A percentile compares a stretch with the other conserved stretches of the same genome.
These are phyloP conservation scores for Cytauxzoon felis DNA, from an alignment of 169 alveolate species.

Conservation along the genomic window DNA sequence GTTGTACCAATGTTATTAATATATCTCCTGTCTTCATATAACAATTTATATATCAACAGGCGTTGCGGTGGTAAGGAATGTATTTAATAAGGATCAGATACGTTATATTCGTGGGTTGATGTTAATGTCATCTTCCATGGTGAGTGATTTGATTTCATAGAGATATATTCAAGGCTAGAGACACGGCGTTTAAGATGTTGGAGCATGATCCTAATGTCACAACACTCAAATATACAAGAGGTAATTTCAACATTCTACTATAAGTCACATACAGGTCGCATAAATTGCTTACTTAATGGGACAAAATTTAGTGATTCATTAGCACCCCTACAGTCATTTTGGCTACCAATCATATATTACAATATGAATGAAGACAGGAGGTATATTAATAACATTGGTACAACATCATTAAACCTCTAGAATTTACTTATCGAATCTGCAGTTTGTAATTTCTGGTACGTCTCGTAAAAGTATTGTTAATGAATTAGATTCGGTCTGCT, in stretches of 20 bases:
- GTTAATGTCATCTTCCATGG: constrained; percentile 35
- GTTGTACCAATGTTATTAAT: no score
- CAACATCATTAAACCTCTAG: no score
- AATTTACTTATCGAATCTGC: constrained; percentile 32
- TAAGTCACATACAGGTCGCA: constrained; percentile 18
- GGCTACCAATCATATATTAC: constrained; percentile 56
- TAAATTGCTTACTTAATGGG: constrained; percentile 44
- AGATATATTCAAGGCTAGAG: constrained; percentile 24
- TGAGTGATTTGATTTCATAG: background rate
- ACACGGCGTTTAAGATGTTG: constrained; percentile 27
- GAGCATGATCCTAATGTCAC: constrained; percentile 50
- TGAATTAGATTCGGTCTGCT: constrained; percentile 43
- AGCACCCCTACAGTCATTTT: constrained; percentile 44
- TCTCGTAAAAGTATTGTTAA: background rate
- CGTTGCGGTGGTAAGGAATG: constrained; percentile 57
- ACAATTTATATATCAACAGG: background rate
- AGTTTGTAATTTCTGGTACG: constrained; percentile 46
- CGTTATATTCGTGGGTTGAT: constrained; percentile 5
- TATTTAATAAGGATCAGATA: constrained; percentile 20
- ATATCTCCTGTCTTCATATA: constrained; percentile 3
- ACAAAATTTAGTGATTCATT: constrained; percentile 25
- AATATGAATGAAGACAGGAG: constrained; percentile 6
- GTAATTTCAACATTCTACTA: background rate
- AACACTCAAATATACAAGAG: constrained; percentile 42
- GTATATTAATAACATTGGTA: background rate